A percentile compares a stretch with the other conserved stretches of the same genome.
Evolutionary conservation across 345 rosid genomes (phyloP).

Genomic region (Linum usitatissimum): DNA sequence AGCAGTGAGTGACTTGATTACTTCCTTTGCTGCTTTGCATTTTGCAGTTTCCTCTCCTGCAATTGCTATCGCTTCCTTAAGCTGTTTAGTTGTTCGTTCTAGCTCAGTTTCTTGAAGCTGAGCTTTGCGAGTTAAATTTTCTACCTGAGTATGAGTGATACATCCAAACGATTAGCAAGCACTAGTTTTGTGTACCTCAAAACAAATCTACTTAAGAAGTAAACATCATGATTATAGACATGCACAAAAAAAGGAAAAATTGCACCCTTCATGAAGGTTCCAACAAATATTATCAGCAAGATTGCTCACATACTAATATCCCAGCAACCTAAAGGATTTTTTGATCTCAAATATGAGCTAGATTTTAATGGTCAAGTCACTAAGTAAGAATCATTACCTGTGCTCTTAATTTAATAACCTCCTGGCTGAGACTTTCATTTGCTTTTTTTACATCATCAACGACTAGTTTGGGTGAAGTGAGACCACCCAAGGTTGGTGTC

Average conservation of each 20-base stretch:
- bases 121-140: conserved; percentile 67
- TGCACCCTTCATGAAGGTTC: neutral
- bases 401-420: conserved; percentile 75
- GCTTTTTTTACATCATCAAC: conserved; percentile 70
- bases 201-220: neutral
- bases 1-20: conserved; percentile 91
- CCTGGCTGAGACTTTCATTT: conserved; percentile 75
- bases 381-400: conserved; percentile 38
- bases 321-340: neutral
- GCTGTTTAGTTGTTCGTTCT: conserved; percentile 76
- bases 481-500: conserved; percentile 86
- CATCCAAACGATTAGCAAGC: neutral
- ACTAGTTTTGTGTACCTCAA: neutral
- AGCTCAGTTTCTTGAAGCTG: conserved; percentile 85
- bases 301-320: neutral
- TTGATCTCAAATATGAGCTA: neutral
- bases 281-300: neutral
- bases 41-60: conserved; percentile 84
- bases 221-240: neutral
- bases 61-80: conserved; percentile 73
- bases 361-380: neutral
- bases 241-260: neutral
- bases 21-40: conserved; percentile 99
- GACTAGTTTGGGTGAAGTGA: conserved; percentile 61
- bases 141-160: conserved; percentile 53